These are phyloP conservation scores for Colletotrichum higginsianum DNA, from an alignment of 2,329 filamentous ascomycete species.

Conservation along the genomic window DNA sequence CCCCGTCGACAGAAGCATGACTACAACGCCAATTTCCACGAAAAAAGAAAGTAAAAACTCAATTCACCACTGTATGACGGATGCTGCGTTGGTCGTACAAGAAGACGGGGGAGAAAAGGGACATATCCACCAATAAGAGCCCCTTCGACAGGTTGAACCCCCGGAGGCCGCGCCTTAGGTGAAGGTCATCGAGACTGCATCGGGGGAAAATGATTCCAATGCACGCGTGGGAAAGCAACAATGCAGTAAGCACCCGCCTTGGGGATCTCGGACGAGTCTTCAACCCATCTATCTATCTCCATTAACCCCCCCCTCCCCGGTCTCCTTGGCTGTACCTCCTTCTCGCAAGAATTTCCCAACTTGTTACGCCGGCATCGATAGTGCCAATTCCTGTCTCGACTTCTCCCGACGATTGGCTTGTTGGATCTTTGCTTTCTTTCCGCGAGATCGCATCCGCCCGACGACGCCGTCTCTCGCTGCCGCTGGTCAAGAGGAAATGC, in stretches of 20 bases:
- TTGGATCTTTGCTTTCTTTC: not conserved
- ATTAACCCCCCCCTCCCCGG: not conserved
- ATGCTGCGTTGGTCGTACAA: not conserved
- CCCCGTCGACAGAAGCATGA: too few species aligned
- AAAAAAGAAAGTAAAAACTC: too few species aligned
- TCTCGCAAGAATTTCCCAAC: constrained; percentile 30
- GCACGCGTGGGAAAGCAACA: constrained; percentile 5
- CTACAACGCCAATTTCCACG: too few species aligned
- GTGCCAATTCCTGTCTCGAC: not conserved
- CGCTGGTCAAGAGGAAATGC: too few species aligned
- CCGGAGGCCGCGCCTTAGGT: too few species aligned
- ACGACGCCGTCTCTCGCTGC: too few species aligned
- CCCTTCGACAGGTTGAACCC: not conserved
- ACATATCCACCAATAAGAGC: constrained; percentile 27
- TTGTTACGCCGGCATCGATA: constrained; percentile 21
- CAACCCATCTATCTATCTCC: too few species aligned
- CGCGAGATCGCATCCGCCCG: too few species aligned
- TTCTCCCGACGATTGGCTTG: not conserved
- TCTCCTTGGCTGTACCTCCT: too few species aligned
- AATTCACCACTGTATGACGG: not conserved
- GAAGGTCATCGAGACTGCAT: too few species aligned
- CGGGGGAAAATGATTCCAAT: too few species aligned
- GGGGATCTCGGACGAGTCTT: not conserved
- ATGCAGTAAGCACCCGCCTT: constrained; percentile 27
- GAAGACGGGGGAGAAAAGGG: not conserved